Evolutionary conservation across 1,284 basidiomycete species (phyloP).

Genomic region (Melampsora larici-populina): DNA sequence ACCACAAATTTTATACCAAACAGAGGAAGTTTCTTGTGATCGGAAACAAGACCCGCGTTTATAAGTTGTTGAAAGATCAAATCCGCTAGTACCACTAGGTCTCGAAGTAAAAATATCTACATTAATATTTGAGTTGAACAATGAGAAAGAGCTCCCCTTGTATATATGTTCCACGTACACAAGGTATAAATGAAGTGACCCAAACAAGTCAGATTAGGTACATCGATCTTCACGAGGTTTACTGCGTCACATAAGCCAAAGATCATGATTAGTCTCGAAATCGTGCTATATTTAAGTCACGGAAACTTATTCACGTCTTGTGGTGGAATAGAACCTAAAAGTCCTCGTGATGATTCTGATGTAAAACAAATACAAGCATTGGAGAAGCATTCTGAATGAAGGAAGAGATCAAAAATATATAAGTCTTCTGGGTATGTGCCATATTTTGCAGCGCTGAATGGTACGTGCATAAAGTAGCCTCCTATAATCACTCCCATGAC

Average conservation of each 20-base stretch:
- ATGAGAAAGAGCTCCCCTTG: background rate
- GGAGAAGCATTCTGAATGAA: slow-evolving; percentile 25
- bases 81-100: slow-evolving; percentile 28
- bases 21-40: slow-evolving; percentile 11
- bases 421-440: background rate
- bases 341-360: slow-evolving; percentile 21
- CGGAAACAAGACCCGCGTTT: background rate
- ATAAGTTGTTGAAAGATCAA: slow-evolving; percentile 27
- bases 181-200: slow-evolving; percentile 27
- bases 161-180: slow-evolving; percentile 1
- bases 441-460: background rate
- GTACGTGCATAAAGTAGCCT: slow-evolving; percentile 23
- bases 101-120: background rate
- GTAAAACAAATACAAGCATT: slow-evolving; percentile 38
- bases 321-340: slow-evolving; percentile 15
- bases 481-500: slow-evolving; percentile 16
- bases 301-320: slow-evolving; percentile 9
- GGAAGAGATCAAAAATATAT: too few species aligned
- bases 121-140: background rate
- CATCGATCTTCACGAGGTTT: slow-evolving; percentile 26
- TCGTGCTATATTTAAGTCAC: background rate
- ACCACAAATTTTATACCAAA: slow-evolving; percentile 35
- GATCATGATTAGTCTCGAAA: too few species aligned
- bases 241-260: background rate
- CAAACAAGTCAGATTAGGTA: slow-evolving; percentile 23